Evolutionary conservation across 148 eudicot species (phyloP).

Genomic region (Camellia sinensis): DNA sequence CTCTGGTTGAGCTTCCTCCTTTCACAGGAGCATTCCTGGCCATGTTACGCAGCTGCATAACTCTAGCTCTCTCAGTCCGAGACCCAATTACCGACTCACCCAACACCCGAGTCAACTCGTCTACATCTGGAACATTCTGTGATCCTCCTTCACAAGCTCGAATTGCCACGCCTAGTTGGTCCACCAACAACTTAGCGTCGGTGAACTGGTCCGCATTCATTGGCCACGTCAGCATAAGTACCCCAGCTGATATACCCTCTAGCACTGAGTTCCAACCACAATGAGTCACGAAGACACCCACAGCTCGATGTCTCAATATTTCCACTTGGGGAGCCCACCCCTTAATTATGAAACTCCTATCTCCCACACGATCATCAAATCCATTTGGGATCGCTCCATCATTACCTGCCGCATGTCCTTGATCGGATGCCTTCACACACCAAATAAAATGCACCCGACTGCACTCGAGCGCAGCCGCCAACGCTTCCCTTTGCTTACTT

Average conservation of each 20-base stretch:
- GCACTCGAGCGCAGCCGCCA: constrained; percentile 47
- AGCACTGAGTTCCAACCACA: constrained; percentile 76
- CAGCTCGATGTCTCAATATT: constrained; percentile 53
- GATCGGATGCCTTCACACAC: background rate
- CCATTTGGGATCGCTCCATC: constrained; percentile 22
- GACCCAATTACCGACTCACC: constrained; percentile 30
- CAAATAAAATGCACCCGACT: constrained; percentile 39
- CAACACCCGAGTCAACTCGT: constrained; percentile 34
- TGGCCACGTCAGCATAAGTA: too few species aligned
- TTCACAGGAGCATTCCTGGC: background rate
- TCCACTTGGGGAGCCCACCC: constrained; percentile 66
- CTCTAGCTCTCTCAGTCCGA: background rate
- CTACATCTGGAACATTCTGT: constrained; percentile 45
- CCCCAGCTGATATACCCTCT: constrained; percentile 34
- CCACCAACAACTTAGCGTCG: constrained; percentile 50
- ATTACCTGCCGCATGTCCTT: constrained; percentile 14
- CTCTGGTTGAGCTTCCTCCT: constrained; percentile 3
- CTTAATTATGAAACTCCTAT: constrained; percentile 31
- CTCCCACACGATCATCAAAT: constrained; percentile 37
- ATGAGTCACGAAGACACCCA: constrained; percentile 6
- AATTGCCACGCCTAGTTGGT: constrained; percentile 41
- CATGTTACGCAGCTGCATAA: background rate
- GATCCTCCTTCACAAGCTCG: constrained; percentile 32
- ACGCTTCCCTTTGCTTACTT: constrained; percentile 39
- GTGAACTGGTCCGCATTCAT: constrained; percentile 55